Base-by-base conservation (phyloP, 1,284 basidiomycete genomes). In the Boletus holoroseus region DNA sequence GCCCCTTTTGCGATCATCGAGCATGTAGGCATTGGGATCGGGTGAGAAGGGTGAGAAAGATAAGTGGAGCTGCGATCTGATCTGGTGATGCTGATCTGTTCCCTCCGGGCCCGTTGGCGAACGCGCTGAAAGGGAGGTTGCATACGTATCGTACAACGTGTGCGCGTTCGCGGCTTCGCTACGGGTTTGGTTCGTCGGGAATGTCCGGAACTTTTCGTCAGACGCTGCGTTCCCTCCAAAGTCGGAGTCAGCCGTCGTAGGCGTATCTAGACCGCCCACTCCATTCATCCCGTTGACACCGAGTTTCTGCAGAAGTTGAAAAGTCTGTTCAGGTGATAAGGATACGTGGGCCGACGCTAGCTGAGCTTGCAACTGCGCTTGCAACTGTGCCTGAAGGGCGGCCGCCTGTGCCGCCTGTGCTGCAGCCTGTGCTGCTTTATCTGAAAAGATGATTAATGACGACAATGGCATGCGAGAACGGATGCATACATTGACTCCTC, bases 401-500 rank as follows among this genome's bases (percentile, higher is more conserved):
- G 84, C 82, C 15, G 81, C 78, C 63, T 88, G 86, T 9, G 86
- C 85, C 20, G 85, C 86, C 62, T 88, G 86, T 5, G 88, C 88
- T 16, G 88, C 88, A 5, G 88, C 88, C 66, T 91, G 88, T 6
- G 88, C 88, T 32, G 89, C 88, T 73, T 91, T 91, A 68, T 90
- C 88, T 88, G 56, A 28, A 57, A 47, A 28, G 47, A 38, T 35
- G 18, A 48, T 51, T 13, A 57, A 51, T n/a, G 40, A 39, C 22
- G 42, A 52, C 36, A 27, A 49, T 36, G 11, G 5, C 28, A 18
- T 30, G 24, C 16, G 30, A 43, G 26, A 27, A 45, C 22, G 20
- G 34, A 50, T 11, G 72, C 85, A 56, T 62, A 91, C 89, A 89
- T 79, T 92, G 90, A 68, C 86, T 90, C 39, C 93, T 78, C 27